Conservation (phyloP, 2,329 filamentous ascomycete genomes). For the Juglanconis oblonga region DNA sequence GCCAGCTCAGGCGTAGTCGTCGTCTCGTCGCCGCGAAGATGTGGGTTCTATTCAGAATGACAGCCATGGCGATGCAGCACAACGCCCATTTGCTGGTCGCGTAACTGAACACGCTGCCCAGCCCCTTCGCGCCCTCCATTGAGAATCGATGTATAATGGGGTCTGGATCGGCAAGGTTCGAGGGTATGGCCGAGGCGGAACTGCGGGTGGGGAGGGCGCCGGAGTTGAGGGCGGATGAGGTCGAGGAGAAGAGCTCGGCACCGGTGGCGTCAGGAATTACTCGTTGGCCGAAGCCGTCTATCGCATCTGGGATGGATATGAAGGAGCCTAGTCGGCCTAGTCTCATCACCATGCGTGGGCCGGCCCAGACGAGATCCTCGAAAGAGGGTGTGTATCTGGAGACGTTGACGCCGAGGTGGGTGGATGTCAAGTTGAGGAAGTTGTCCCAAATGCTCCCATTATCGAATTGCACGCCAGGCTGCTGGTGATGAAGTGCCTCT, state of each 20-base stretch:
- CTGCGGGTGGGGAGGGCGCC: constrained; percentile 49
- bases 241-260: constrained; percentile 32
- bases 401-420: constrained; percentile 48
- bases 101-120: constrained; percentile 87
- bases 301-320: constrained; percentile 55
- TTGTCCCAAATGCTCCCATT: constrained; percentile 49
- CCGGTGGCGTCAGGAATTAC: constrained; percentile 58
- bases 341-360: constrained; percentile 68
- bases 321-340: constrained; percentile 65
- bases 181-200: constrained; percentile 35
- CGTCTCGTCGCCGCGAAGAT: constrained; percentile 90
- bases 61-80: constrained; percentile 79
- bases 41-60: constrained; percentile 85
- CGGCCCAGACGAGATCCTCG: constrained; percentile 65
- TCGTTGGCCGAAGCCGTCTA: constrained; percentile 59
- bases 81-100: constrained; percentile 90
- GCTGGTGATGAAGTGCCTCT: constrained; percentile 9
- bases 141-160: constrained; percentile 47
- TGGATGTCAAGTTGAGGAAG: constrained; percentile 51
- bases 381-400: constrained; percentile 61
- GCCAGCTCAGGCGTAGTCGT: constrained; percentile 72
- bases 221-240: constrained; percentile 43
- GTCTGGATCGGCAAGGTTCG: constrained; percentile 41
- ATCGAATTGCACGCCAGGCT: constrained; percentile 32
- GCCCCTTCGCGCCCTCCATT: constrained; percentile 61